Base-by-base conservation (phyloP, 805 yeast genomes). In the Lachancea waltii region DNA sequence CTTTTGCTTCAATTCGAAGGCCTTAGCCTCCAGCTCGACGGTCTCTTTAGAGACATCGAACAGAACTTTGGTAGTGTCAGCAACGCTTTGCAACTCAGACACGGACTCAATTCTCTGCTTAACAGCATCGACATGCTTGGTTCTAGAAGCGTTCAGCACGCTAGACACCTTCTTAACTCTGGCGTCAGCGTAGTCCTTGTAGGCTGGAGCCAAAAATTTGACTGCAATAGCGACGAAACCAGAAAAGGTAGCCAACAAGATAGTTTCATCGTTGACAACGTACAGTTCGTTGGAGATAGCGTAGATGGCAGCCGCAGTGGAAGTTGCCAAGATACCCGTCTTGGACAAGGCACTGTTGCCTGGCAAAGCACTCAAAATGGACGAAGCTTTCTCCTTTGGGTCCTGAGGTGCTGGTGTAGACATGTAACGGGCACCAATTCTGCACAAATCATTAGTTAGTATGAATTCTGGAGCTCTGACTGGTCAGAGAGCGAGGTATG, bases 21-120 rank as follows among this genome's bases (percentile, higher is more conserved):
- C 79, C 69, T 86, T 77, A 49, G 96, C 94, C 77, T 92, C 98
- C 60, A 89, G 76, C 70, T 83, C 77, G 52, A 94, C 96, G 47
- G 98, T 90, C 72, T 92, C 96, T 74, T 86, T 89, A 46, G 98
- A 90, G 43, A 90, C 77, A 58, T 85, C 92, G 58, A 92, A 92
- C 60, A 92, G 77, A 56, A 82, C 81, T 71, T 86, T 80, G 64
- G 98, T 92, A 60, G 90, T 83, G 50, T 79, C 69, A 49, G 86
- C 94, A 63, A 92, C 96, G 58, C 86, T 92, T 71, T 85, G 83
- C 65, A 92, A 78, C 69, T 83, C 82, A 51, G 85, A 70, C 41
- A 92, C 97, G 50, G 85, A 76, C 44, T 73, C 81, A 56, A 92
- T 90, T 77, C 97, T 86, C 53, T 75, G 81, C 70, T 89, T 80